Base-by-base conservation (phyloP, 805 yeast species). In the Wickerhamiella shivajii region DNA sequence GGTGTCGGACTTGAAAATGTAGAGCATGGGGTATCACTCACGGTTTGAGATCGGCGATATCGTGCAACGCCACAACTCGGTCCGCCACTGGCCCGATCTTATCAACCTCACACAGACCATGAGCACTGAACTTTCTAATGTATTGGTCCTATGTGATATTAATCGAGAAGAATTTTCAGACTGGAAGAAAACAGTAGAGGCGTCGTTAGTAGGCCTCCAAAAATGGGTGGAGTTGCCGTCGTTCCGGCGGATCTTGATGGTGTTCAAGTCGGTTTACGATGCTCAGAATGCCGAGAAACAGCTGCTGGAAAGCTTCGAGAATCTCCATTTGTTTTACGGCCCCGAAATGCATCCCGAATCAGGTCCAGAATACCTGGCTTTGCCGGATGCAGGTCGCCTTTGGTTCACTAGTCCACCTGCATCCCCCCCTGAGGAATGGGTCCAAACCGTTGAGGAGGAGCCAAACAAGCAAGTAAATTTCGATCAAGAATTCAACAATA, bases 1-100 rank as follows among this genome's bases (percentile, higher is more conserved):
- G 5, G 44, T 42, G 34, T 57, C 61, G 12, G 59, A 42, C 38
- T 56, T 60, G 19, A 57, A 43, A n/a, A 56, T 50, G 10, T 59
- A 58, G 19, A 51, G 22, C 24, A 30, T 33, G 31, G 9, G 16
- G 17, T 24, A 26, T 20, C 22, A 20, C 22, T n/a, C n/a, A n/a
- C n/a, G n/a, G n/a, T n/a, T n/a, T 9, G 23, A 9, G 11, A 21
- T 21, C 9, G 23, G 23, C n/a, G n/a, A n/a, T 21, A 11, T 21
- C 23, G 10, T 9, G 23, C 23, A 21, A 21, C 9, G 11, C 23
- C 10, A 21, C 23, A 11, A 9, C 11, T 9, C 11, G 23, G 11
- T 11, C 9, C 11, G 9, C 11, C 23, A 9, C 23, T 20, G 23
- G 8, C 23, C 8, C 8, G 23, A 11, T n/a, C n/a, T n/a, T n/a